These are phyloP conservation scores for Elsinoe arachidis DNA, from an alignment of 2,329 filamentous ascomycete genomes.

Conservation along the genomic window DNA sequence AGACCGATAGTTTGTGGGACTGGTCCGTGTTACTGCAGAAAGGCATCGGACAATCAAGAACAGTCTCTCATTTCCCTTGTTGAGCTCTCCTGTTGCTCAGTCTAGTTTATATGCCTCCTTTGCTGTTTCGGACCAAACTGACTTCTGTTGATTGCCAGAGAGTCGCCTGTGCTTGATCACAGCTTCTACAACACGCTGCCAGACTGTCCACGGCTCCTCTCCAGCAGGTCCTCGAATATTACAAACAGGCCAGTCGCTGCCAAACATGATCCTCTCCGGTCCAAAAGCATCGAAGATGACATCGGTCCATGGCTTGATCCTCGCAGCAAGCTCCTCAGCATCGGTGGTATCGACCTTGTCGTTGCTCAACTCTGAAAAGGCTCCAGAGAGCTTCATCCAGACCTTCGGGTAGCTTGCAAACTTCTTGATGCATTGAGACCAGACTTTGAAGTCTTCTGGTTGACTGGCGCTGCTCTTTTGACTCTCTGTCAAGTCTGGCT, in stretches of 20 bases:
- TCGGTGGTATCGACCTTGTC: conserved; percentile 31
- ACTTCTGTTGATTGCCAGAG: conserved; percentile 51
- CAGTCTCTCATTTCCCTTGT: too few species aligned
- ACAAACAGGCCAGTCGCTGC: conserved; percentile 89
- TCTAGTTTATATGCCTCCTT: conserved; percentile 54
- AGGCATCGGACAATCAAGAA: too few species aligned
- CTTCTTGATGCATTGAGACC: conserved; percentile 59
- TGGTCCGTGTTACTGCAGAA: too few species aligned
- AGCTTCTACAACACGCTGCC: conserved; percentile 61
- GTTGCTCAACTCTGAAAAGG: conserved; percentile 66
- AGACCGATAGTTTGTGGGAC: too few species aligned
- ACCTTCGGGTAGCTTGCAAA: conserved; percentile 57
- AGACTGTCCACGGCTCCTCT: conserved; percentile 61
- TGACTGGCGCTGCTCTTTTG: conserved; percentile 31
- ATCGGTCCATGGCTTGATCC: conserved; percentile 61
- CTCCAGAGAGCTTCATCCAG: conserved; percentile 90
- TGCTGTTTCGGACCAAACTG: conserved; percentile 66
- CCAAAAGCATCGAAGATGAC: conserved; percentile 66
- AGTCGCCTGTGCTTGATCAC: conserved; percentile 48
- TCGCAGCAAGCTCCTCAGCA: conserved; percentile 51
- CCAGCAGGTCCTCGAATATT: conserved; percentile 54
- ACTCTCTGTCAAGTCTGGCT: conserved; percentile 63
- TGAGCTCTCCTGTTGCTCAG: neutral
- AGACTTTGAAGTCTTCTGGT: conserved; percentile 50
- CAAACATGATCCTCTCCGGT: conserved; percentile 70